phyloP scores from a whole-genome alignment of 495 filamentous ascomycete species.

The Bombardia bombarda region DNA sequence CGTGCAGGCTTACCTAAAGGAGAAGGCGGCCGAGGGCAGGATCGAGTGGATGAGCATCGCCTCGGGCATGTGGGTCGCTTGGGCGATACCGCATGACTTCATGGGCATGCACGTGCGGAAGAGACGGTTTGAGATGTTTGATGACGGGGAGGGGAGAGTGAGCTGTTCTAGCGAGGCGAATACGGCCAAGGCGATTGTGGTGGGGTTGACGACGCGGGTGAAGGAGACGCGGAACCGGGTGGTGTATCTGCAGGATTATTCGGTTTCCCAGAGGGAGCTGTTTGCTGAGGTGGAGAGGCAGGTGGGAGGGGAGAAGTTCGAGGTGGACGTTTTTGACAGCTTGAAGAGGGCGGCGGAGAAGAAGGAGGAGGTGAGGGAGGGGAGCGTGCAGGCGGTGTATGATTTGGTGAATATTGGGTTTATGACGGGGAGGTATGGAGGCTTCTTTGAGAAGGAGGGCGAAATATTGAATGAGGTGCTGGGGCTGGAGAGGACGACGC shows the following conservation, averaged over 20 bases:
- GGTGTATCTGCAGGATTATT: constrained; percentile 31
- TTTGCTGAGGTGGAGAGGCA: constrained; percentile 25
- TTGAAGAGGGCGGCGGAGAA: constrained; percentile 13
- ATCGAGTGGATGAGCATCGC: constrained; percentile 33
- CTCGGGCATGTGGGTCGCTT: constrained; percentile 37
- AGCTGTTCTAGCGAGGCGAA: constrained; percentile 34
- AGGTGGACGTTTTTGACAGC: constrained; percentile 15
- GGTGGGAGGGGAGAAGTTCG: constrained; percentile 22
- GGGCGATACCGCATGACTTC: constrained; percentile 27
- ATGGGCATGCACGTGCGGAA: constrained; percentile 26
- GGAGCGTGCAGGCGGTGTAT: constrained; percentile 7
- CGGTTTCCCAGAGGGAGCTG: constrained; percentile 33
- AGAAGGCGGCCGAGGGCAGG: constrained; percentile 18
- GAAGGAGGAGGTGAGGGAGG: constrained; percentile 6
- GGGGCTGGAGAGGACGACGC: constrained; percentile 10
- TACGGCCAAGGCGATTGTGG: constrained; percentile 27
- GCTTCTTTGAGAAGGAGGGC: constrained; percentile 18
- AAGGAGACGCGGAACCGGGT: constrained; percentile 34
- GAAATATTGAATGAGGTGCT: constrained; percentile 19
- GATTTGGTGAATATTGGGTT: constrained; percentile 21
- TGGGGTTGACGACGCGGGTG: constrained; percentile 20
- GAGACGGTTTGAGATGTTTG: constrained; percentile 24
- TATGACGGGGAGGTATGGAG: constrained; percentile 17
- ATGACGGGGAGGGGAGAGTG: constrained; percentile 33
- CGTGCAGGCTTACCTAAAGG: constrained; percentile 31